Evolutionary conservation across 768 basidiomycete genomes (phyloP), one percentile per base, ranked within the genome.

Genomic region (Mycena chlorophos): DNA sequence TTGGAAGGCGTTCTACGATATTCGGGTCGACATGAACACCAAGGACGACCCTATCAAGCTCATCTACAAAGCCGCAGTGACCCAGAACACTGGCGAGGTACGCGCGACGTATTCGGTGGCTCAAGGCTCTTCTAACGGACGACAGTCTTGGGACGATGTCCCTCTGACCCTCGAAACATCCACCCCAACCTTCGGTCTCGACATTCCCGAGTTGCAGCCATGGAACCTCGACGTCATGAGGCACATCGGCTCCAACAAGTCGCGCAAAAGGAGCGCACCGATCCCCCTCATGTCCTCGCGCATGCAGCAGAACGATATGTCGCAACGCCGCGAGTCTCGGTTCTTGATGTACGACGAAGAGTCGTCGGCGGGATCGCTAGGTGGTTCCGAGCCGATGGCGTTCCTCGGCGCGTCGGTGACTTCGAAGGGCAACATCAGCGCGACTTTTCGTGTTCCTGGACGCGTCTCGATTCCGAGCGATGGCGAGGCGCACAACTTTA

Each of bases 71-170:
- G 77, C 71, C 0, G 63, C 65, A 2, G 74, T 78, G 47, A 68
- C 62, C 0, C 78, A 79, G 52, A 68, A 57, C 40, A 78, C 77
- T 5, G 77, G 77, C 28, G 78, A 80, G 66, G 77, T 73, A 51
- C 22, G n/a, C n/a, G n/a, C n/a, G 66, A 25, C 22, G 22, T 23
- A 34, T 40, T 5, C n/a, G 34, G 31, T 54, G 14, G 12, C 2
- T 28, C 5, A 17, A 16, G 10, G 5, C 23, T 29, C 49, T 22
- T 49, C 37, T 40, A n/a, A 14, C 52, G 23, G 20, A 22, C 13
- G 10, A 10, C 51, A 79, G 74, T 68, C 72, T 40, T 81, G 77
- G 78, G 64, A 64, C 0, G 71, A 79, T 52, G 72, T 77, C 2
- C 67, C 73, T 2, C 62, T 79, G 2, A 73, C 70, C 1, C 72